Evolutionary conservation across 345 rosid genomes (phyloP).

Genomic region (Salix exigua): DNA sequence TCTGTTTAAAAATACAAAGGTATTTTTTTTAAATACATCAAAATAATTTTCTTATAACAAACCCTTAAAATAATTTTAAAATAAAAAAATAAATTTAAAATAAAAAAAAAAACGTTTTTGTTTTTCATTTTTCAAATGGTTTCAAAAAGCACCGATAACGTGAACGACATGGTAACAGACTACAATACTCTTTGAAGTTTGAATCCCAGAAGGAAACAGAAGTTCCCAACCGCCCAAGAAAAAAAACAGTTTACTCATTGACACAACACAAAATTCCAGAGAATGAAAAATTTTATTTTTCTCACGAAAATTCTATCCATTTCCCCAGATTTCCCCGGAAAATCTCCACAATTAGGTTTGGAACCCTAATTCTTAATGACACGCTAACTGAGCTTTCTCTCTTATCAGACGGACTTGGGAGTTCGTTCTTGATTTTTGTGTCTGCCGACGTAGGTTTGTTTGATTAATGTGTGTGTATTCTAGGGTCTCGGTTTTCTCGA

Average conservation of each 20-base stretch:
- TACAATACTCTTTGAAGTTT: no score
- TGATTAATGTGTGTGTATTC: neutral
- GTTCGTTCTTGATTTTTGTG: neutral
- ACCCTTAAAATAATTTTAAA: no score
- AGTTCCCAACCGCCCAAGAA: constrained; percentile 14
- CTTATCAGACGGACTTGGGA: no score
- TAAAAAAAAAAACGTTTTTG: no score
- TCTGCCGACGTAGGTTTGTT: neutral
- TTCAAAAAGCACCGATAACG: no score
- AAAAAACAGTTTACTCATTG: neutral
- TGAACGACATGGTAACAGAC: neutral
- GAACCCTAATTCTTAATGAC: neutral
- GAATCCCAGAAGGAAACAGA: neutral
- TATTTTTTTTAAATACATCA: no score
- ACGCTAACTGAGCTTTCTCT: neutral
- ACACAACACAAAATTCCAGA: neutral
- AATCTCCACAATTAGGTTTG: neutral
- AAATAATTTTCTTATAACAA: no score
- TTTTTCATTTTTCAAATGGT: no score
- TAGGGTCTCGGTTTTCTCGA: neutral
- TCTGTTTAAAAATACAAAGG: no score
- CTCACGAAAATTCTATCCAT: neutral
- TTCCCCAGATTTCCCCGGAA: constrained; percentile 2
- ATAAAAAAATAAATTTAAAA: no score
- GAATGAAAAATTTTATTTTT: neutral